Percentiles rank a stretch among this genome's conserved stretches.
Conservation (phyloP, 2,329 filamentous ascomycete species). For the Xylaria sp. region DNA sequence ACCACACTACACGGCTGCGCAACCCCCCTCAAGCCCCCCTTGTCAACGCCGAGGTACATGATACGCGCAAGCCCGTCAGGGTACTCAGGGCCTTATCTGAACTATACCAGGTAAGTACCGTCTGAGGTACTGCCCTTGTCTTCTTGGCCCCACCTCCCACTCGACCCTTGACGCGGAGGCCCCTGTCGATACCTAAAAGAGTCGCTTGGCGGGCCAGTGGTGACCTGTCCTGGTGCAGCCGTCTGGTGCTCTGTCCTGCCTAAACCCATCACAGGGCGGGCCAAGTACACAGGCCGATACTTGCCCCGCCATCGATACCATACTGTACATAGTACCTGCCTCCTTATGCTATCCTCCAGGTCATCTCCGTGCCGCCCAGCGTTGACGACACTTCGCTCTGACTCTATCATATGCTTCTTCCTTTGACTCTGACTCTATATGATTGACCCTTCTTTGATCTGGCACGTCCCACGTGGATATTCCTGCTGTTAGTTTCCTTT, state of each 20-base stretch:
- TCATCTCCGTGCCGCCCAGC: constrained; percentile 20
- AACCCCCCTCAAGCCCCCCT: constrained; percentile 2
- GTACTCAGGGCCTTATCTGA: constrained; percentile 13
- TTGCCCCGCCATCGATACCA: constrained; percentile 24
- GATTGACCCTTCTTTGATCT: constrained; percentile 9
- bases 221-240: constrained; percentile 26
- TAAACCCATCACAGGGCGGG: constrained; percentile 17
- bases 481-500: constrained; percentile 16
- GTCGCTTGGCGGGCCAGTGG: constrained; percentile 14
- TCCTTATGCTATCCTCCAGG: not conserved
- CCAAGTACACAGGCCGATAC: constrained; percentile 4
- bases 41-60: constrained; percentile 9
- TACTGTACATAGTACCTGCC: not conserved
- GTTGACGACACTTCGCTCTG: constrained; percentile 27
- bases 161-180: constrained; percentile 9
- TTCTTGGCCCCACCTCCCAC: constrained; percentile 6
- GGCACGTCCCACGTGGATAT: constrained; percentile 29
- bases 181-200: constrained; percentile 22
- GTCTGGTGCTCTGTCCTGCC: constrained; percentile 23
- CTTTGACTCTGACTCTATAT: constrained; percentile 15
- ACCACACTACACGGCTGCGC: no score
- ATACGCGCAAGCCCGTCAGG: not conserved
- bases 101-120: no score
- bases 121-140: not conserved
- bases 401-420: constrained; percentile 22